Evolutionary conservation across 345 rosid genomes (phyloP).

Genomic region (Cardamine occulta): DNA sequence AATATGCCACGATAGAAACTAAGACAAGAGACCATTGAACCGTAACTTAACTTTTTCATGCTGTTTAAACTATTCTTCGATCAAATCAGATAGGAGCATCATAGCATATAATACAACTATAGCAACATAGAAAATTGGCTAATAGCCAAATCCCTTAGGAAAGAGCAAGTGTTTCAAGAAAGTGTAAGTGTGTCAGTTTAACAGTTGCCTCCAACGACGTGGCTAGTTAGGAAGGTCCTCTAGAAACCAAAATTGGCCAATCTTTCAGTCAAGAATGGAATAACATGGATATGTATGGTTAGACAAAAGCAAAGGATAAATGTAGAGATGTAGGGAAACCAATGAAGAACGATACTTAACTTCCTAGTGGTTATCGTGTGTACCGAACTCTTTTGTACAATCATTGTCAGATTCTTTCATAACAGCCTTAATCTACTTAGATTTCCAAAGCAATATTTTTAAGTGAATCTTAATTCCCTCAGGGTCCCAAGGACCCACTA

Average conservation of each 20-base stretch:
- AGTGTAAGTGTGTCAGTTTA: slow-evolving; percentile 17
- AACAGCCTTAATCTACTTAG: slow-evolving; percentile 71
- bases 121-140: slow-evolving; percentile 6
- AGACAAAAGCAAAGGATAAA: slow-evolving; percentile 59
- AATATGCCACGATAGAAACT: slow-evolving; percentile 25
- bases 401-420: slow-evolving; percentile 71
- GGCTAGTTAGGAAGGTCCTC: neutral
- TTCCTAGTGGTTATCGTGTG: slow-evolving; percentile 63
- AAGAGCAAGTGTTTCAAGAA: slow-evolving; percentile 14
- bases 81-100: neutral
- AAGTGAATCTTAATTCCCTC: slow-evolving; percentile 63
- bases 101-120: slow-evolving; percentile 8
- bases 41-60: neutral
- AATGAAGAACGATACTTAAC: slow-evolving; percentile 72
- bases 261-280: slow-evolving; percentile 24
- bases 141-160: slow-evolving; percentile 10
- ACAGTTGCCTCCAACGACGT: neutral
- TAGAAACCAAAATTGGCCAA: slow-evolving; percentile 6
- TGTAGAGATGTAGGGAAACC: slow-evolving; percentile 52
- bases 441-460: slow-evolving; percentile 59
- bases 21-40: slow-evolving; percentile 8
- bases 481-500: slow-evolving; percentile 56
- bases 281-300: slow-evolving; percentile 25
- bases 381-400: slow-evolving; percentile 56
- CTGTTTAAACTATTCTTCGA: neutral